Evolutionary conservation across 768 basidiomycete genomes (phyloP), one percentile per base, ranked within the genome.

Genomic region (Auricularia sp.): DNA sequence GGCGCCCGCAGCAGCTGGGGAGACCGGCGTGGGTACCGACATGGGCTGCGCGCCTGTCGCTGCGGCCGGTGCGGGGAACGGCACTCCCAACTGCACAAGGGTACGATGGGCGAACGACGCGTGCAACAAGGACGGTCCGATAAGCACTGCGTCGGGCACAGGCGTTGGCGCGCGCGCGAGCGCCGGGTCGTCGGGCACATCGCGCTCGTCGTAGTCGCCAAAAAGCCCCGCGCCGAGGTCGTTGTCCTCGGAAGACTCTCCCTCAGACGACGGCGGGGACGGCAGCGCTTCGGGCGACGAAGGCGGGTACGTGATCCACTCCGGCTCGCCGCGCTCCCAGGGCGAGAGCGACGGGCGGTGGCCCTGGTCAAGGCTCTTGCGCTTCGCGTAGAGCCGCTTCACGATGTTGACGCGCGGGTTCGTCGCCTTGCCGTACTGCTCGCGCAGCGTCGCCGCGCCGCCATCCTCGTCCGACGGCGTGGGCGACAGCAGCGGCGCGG

Each of bases 21-120:
- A 93, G 2, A 93, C 89, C 1, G 91, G 91, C 0, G 91, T 93
- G 1, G 90, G 90, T 0, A 87, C 90, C n/a, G 82, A 81, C 2
- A 78, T 77, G 3, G 75, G 75, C 3, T 51, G 47, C 47, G 69
- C 75, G 36, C 79, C 71, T 76, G 67, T 77, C 76, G 58, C 79
- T 78, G 8, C 81, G 78, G 12, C 78, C 0, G 85, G 85, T 1
- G 85, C 82, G 1, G 83, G 82, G 2, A 90, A 74, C 3, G 87
- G 81, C 33, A 75, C 78, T 68, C 85, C 83, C 47, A 87, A 74
- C 1, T 85, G 79, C n/a, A 91, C 80, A 16, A 92, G 76, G 39
- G 78, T 75, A 0, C 76, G 69, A 70, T 91, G 88, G 36, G 84
- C 79, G 71, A 92, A 91, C 11, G 84, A 81, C 7, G 86, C 85